phyloP scores from a whole-genome alignment of 1,284 basidiomycete species.

The Phylloporus sp. region DNA sequence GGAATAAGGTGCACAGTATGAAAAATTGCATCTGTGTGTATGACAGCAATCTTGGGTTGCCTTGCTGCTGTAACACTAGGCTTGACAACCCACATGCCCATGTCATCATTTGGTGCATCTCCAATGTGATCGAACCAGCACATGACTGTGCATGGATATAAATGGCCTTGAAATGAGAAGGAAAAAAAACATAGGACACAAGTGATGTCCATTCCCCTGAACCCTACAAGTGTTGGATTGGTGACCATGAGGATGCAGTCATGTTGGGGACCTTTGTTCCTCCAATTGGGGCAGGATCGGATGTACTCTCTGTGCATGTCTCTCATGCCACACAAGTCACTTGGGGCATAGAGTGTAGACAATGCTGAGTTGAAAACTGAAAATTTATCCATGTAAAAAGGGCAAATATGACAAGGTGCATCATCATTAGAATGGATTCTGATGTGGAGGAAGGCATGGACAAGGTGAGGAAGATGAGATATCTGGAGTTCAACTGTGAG shows the following conservation, averaged over 20 bases:
- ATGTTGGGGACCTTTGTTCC: not conserved
- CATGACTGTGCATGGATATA: no score
- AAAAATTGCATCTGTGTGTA: no score
- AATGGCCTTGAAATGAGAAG: no score
- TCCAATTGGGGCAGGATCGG: not conserved
- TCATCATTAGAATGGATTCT: not conserved
- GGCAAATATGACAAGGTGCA: not conserved
- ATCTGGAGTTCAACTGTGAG: not conserved
- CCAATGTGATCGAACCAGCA: no score
- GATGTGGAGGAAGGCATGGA: not conserved
- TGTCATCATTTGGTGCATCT: no score
- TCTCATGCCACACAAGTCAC: not conserved
- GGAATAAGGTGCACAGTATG: no score
- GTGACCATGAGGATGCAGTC: not conserved
- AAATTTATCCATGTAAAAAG: not conserved
- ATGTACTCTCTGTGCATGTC: not conserved
- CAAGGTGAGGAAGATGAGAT: not conserved
- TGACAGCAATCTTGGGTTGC: no score
- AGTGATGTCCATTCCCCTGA: no score
- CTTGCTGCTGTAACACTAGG: no score
- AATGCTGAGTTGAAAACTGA: not conserved
- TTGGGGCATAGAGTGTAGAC: not conserved
- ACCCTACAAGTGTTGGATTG: not conserved
- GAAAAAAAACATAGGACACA: no score
- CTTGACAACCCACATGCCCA: no score